Evolutionary conservation across 1,284 basidiomycete species (phyloP), one percentile per base, ranked within the genome.

Genomic region (Anthracocystis walkeri): DNA sequence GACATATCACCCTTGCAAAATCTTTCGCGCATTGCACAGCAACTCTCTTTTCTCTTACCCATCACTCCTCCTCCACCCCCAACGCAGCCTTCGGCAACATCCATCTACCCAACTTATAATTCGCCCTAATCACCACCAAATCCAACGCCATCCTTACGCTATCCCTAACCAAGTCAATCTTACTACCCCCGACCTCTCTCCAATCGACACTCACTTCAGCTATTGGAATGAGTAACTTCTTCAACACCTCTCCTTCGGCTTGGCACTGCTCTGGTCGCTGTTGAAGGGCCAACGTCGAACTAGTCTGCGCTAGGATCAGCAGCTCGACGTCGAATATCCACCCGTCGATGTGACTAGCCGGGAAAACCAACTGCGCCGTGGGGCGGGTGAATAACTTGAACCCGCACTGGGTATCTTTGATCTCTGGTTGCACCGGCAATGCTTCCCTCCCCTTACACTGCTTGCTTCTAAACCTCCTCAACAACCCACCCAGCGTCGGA

Each of bases 291-390:
- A 56, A 45, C 16, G 65, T 58, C n/a, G 72, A 67, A 20, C 74
- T 64, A 20, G 79, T 80, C 52, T 84, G 80, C 3, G 94, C 93
- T 20, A 95, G 88, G n/a, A 96, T 88, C n/a, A 97, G 87, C 2
- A 97, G 89, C 84, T 97, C 95, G 58, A 96, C 95, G 84, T 97
- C 94, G 81, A 97, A 97, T 82, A 96, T 95, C 94, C 94, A 97
- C 12, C 82, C 77, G 56, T 84, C 80, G 52, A 83, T 84, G 60
- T 84, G 83, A 8, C 67, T 58, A 7, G 69, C 48, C 0, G 93
- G 93, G 85, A 96, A 97, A 63, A 97, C 90, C 59, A 89, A 88
- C 51, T 88, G 89, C 8, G 93, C 93, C 0, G 93, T 91, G 6
- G 88, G 83, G 2, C 94, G 92, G 7, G 93, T 95, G 89, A 84